These are phyloP conservation scores for Pelargonium hybrid DNA, from an alignment of 441 rosid genomes.

Conservation along the genomic window DNA sequence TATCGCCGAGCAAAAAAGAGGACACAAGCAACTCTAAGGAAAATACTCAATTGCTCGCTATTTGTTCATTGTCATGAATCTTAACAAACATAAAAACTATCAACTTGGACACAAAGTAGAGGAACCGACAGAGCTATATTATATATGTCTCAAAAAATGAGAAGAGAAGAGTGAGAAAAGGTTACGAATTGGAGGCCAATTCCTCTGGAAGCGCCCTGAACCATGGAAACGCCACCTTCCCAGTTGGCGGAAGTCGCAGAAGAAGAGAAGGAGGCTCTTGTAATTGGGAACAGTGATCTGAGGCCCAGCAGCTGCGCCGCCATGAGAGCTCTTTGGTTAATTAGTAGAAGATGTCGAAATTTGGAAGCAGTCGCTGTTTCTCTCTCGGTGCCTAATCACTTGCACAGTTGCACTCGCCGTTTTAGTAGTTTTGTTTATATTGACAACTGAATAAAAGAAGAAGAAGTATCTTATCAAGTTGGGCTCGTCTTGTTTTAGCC, in stretches of 20 bases:
- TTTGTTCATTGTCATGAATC: no score
- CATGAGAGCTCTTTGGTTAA: slow-evolving; percentile 10
- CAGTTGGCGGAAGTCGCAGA: slow-evolving; percentile 27
- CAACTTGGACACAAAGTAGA: not conserved
- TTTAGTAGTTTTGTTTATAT: no score
- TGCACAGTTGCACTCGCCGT: no score
- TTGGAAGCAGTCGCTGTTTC: no score
- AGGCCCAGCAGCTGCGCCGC: slow-evolving; percentile 18
- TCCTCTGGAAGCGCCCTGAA: slow-evolving; percentile 89
- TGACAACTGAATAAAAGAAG: no score
- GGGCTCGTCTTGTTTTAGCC: no score
- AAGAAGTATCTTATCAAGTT: no score
- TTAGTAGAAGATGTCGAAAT: not conserved
- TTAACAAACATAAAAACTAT: not conserved
- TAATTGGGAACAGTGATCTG: slow-evolving; percentile 14
- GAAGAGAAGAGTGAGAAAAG: not conserved
- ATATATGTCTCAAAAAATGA: not conserved
- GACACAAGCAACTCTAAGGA: no score
- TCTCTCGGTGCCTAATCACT: no score
- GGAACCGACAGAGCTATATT: not conserved
- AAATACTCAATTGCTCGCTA: no score
- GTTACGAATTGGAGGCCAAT: slow-evolving; percentile 80
- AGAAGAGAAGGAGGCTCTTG: slow-evolving; percentile 29
- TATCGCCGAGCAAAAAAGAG: no score
- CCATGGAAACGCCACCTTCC: slow-evolving; percentile 76